These are phyloP conservation scores for Eucalyptus coolabah DNA, from an alignment of 345 rosid genomes.

Conservation along the genomic window DNA sequence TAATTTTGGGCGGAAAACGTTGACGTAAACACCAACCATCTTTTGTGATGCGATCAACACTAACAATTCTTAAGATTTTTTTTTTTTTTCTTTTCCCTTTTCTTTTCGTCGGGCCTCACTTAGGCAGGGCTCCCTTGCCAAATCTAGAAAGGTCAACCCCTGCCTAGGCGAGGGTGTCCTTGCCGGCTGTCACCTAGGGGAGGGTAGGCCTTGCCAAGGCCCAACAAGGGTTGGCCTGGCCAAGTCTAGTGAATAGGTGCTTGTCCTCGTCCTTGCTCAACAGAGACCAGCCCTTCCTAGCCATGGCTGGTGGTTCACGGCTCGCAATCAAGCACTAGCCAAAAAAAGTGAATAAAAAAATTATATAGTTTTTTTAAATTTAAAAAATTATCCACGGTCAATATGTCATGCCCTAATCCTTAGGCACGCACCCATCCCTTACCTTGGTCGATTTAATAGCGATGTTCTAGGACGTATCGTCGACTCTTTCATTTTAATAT, in stretches of 20 bases:
- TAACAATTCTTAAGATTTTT: too few relatives aligned
- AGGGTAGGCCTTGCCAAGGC: not conserved
- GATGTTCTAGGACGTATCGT: too few relatives aligned
- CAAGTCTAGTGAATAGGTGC: not conserved
- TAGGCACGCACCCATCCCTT: accelerated
- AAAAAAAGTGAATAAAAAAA: too few relatives aligned
- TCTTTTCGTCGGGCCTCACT: too few relatives aligned
- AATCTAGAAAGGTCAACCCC: not conserved
- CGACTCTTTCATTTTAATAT: too few relatives aligned
- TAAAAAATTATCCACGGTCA: not conserved
- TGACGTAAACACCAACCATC: not conserved
- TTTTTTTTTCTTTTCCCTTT: not conserved
- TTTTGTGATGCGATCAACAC: accelerated
- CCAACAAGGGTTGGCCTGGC: not conserved
- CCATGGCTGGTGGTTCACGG: too few relatives aligned
- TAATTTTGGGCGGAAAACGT: accelerated
- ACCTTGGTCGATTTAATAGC: too few relatives aligned
- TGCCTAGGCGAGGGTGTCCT: not conserved
- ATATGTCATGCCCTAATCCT: too few relatives aligned
- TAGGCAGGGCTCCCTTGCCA: not conserved
- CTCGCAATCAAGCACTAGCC: accelerated
- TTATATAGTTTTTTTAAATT: too few relatives aligned
- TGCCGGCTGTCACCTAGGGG: accelerated
- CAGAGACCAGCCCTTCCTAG: not conserved
- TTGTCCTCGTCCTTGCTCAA: accelerated